Conservation (phyloP, 2,329 filamentous ascomycete genomes). For the Sarocladium oryzae region DNA sequence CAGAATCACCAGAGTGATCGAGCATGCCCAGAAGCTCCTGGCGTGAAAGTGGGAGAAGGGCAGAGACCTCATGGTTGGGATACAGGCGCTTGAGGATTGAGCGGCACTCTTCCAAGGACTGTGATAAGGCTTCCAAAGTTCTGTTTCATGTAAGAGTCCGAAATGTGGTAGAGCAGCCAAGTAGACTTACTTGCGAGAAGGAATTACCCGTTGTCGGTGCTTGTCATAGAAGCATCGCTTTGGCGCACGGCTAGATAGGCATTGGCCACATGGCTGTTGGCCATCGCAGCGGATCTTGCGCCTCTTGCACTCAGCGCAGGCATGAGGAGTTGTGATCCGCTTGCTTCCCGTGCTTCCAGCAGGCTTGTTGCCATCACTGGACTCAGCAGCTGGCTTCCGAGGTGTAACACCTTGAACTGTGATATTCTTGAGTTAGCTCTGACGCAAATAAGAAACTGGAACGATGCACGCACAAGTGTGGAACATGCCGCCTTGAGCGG, state of each 20-base stretch:
- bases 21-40: conserved; percentile 54
- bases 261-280: conserved; percentile 74
- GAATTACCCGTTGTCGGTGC: conserved; percentile 68
- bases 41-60: conserved; percentile 47
- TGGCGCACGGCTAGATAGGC: conserved; percentile 72
- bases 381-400: conserved; percentile 39
- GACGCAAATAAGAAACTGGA: not conserved
- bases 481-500: conserved; percentile 46
- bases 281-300: conserved; percentile 82
- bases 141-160: conserved; percentile 20
- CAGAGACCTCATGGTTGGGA: conserved; percentile 48
- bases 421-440: conserved; percentile 11
- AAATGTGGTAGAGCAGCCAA: not conserved
- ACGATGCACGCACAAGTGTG: conserved; percentile 26
- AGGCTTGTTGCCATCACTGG: conserved; percentile 28
- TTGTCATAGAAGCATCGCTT: conserved; percentile 78
- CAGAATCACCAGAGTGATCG: conserved; percentile 38
- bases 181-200: conserved; percentile 63
- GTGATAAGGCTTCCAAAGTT: conserved; percentile 57
- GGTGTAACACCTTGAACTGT: conserved; percentile 47
- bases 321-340: conserved; percentile 52
- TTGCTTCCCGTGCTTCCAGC: conserved; percentile 33
- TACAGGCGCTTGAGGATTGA: conserved; percentile 56
- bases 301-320: conserved; percentile 71
- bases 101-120: conserved; percentile 59